These are phyloP conservation scores for Pyricularia pennisetigena DNA, from an alignment of 2,329 filamentous ascomycete genomes.

Conservation along the genomic window DNA sequence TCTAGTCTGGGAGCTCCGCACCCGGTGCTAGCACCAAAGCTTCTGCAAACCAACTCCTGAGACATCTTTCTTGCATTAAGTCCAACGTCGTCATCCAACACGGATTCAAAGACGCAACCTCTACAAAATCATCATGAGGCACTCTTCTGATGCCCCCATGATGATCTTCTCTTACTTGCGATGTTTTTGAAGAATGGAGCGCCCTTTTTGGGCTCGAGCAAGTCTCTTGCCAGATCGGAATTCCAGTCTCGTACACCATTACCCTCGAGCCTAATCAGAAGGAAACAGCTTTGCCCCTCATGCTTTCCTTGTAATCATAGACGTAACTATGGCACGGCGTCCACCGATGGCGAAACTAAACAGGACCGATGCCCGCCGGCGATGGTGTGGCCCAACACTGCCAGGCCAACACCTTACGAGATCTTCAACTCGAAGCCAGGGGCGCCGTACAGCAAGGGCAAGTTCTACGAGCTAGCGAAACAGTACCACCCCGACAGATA, in stretches of 20 bases:
- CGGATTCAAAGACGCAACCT: not conserved
- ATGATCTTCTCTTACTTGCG: not conserved
- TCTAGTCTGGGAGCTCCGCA: not conserved
- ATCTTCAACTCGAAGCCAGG: constrained; percentile 54
- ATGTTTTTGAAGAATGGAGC: not conserved
- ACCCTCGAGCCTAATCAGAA: not conserved
- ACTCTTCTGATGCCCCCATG: not conserved
- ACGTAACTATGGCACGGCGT: not conserved
- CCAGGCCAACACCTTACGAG: constrained; percentile 75
- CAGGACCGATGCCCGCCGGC: not conserved
- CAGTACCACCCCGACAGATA: constrained; percentile 82
- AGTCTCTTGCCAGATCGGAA: not conserved
- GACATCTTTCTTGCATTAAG: not conserved
- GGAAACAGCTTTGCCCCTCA: not conserved
- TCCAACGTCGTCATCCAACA: not conserved
- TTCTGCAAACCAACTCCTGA: not conserved
- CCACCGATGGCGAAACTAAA: not conserved
- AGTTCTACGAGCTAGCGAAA: constrained; percentile 88
- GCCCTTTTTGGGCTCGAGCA: not conserved
- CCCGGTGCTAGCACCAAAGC: not conserved
- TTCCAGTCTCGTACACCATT: not conserved
- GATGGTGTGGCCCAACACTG: constrained; percentile 33
- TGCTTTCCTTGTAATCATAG: not conserved
- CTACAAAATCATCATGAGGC: not conserved
- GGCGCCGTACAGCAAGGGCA: constrained; percentile 68